phyloP scores from a whole-genome alignment of 371 early-diverging fungal species.

The Actinomortierella ambigua region DNA sequence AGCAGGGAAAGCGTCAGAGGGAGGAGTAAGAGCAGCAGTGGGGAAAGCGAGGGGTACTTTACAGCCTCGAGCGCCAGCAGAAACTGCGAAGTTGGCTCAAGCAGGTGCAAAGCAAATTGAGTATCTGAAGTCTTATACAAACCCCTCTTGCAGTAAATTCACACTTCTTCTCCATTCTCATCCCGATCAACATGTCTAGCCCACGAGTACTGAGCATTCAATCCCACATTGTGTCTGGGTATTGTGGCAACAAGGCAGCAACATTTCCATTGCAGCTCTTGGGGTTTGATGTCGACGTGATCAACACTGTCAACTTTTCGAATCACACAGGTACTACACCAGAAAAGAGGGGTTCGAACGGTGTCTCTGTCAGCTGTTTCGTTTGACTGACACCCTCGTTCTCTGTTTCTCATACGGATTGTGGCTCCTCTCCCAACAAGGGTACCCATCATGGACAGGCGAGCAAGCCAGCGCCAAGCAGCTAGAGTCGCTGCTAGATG shows the following conservation, averaged over 20 bases:
- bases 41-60: no score
- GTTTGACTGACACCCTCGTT: no score
- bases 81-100: no score
- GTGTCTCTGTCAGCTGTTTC: slow-evolving; percentile 1
- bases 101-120: no score
- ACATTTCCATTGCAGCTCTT: slow-evolving; percentile 90
- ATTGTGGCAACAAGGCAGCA: slow-evolving; percentile 85
- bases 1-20: no score
- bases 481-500: slow-evolving; percentile 71
- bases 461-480: slow-evolving; percentile 64
- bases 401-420: no score
- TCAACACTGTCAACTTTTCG: slow-evolving; percentile 93
- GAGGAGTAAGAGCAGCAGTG: no score
- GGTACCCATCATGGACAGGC: slow-evolving; percentile 81
- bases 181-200: slow-evolving; percentile 11
- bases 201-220: slow-evolving; percentile 85
- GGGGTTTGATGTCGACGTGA: slow-evolving; percentile 89
- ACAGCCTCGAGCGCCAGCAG: no score
- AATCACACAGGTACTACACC: slow-evolving; percentile 79
- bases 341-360: not conserved
- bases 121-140: no score
- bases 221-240: slow-evolving; percentile 91
- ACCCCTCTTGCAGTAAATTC: no score
- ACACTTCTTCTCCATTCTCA: no score
- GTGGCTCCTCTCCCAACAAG: no score